Evolutionary conservation across 495 filamentous ascomycete genomes (phyloP).

Genomic region (Ascobolus immersus): DNA sequence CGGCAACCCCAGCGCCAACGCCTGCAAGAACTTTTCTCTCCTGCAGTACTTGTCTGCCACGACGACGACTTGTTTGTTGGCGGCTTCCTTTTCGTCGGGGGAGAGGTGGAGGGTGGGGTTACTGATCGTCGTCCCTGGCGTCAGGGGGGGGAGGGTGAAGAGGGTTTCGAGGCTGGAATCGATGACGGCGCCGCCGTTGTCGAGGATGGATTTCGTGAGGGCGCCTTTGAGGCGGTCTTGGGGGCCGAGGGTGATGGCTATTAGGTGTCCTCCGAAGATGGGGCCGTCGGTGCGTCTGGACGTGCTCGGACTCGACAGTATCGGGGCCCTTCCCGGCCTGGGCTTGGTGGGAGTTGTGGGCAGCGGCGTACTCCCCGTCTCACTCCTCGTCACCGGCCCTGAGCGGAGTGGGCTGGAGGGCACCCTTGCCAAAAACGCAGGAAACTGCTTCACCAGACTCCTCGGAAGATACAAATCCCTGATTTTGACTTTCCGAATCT

Average conservation of each 20-base stretch:
- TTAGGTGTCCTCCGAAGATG: no score
- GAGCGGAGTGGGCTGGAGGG: no score
- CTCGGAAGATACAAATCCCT: no score
- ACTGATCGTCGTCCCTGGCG: slow-evolving; percentile 8
- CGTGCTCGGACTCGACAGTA: not conserved
- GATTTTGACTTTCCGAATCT: no score
- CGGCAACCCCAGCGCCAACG: slow-evolving; percentile 68
- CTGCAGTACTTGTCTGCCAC: slow-evolving; percentile 72
- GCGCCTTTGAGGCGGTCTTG: not conserved
- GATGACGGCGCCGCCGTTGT: slow-evolving; percentile 1
- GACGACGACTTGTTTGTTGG: slow-evolving; percentile 43
- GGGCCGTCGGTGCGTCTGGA: no score
- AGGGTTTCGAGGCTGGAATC: not conserved
- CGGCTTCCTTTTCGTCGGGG: slow-evolving; percentile 23
- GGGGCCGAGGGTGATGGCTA: no score
- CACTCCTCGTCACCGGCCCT: no score
- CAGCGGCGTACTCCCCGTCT: no score
- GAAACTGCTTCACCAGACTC: no score
- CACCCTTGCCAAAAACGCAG: no score
- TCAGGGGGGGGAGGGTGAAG: not conserved
- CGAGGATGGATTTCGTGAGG: not conserved
- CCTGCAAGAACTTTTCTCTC: slow-evolving; percentile 86
- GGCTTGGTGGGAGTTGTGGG: slow-evolving; percentile 4
- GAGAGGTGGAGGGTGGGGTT: no score
- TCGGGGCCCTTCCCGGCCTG: slow-evolving; percentile 2